A percentile compares a stretch with the other conserved stretches of the same genome.
These are phyloP conservation scores for Pythium coloratum DNA, from an alignment of 352 stramenopile genomes.

Conservation along the genomic window DNA sequence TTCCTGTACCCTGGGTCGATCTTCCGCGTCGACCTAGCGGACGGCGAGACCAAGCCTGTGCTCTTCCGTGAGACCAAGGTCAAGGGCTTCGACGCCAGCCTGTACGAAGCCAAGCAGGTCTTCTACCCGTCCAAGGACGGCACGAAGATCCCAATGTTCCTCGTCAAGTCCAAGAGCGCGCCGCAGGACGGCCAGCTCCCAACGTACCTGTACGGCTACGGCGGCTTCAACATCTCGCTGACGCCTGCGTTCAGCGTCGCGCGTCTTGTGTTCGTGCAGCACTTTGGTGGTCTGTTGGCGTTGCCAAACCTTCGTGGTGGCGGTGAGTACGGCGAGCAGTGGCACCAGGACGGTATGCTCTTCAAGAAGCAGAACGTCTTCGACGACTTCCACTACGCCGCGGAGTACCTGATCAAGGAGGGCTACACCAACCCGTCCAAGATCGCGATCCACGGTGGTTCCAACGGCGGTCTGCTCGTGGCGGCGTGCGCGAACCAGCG, in stretches of 20 bases:
- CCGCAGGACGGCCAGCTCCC: slow-evolving; percentile 82
- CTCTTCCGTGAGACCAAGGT: slow-evolving; percentile 83
- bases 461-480: slow-evolving; percentile 94
- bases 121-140: slow-evolving; percentile 93
- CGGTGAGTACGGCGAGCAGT: slow-evolving; percentile 91
- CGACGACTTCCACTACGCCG: slow-evolving; percentile 95
- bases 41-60: slow-evolving; percentile 31
- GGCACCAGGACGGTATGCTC: slow-evolving; percentile 92
- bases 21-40: slow-evolving; percentile 65
- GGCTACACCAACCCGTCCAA: slow-evolving; percentile 89
- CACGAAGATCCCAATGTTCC: slow-evolving; percentile 95
- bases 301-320: slow-evolving; percentile 94
- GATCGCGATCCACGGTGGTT: slow-evolving; percentile 91
- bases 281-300: slow-evolving; percentile 91
- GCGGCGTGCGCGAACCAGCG: slow-evolving; percentile 89
- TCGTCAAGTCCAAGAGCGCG: slow-evolving; percentile 85
- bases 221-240: slow-evolving; percentile 95
- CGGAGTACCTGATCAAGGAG: slow-evolving; percentile 89
- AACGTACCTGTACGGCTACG: slow-evolving; percentile 94
- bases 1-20: slow-evolving; percentile 84
- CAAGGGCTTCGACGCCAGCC: slow-evolving; percentile 74
- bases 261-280: slow-evolving; percentile 87
- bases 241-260: slow-evolving; percentile 89
- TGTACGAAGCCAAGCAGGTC: slow-evolving; percentile 81
- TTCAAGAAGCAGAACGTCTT: slow-evolving; percentile 94